phyloP scores from a whole-genome alignment of 75 land plant species.

The Selaginella moellendorffii region DNA sequence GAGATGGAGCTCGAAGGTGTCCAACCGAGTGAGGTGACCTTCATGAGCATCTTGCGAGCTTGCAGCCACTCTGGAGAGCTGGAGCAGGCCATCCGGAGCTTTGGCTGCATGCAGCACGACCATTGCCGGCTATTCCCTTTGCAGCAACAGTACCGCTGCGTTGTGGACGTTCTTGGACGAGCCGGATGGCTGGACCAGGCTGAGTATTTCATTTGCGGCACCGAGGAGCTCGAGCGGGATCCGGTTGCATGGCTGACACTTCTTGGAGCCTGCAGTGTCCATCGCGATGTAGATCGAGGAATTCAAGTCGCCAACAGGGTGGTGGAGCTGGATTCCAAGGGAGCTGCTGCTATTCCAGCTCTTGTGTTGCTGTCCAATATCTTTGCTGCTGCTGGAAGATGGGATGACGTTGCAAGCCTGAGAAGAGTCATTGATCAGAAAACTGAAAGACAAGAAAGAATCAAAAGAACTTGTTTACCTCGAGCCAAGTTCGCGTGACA shows the following conservation, averaged over 20 bases:
- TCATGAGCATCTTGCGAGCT: background rate
- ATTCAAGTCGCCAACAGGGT: background rate
- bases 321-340: background rate
- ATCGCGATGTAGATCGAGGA: background rate
- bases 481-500: too few species aligned
- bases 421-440: background rate
- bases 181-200: background rate
- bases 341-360: background rate
- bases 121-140: too few species aligned
- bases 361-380: background rate
- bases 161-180: background rate
- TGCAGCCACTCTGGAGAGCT: background rate
- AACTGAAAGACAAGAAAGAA: too few species aligned
- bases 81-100: background rate
- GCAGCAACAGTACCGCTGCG: background rate
- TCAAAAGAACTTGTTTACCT: too few species aligned
- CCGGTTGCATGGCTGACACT: background rate
- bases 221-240: background rate
- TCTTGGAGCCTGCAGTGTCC: background rate
- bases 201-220: background rate
- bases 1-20: background rate
- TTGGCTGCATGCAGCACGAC: background rate
- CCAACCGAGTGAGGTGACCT: background rate
- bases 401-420: too few species aligned
- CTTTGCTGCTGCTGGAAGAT: too few species aligned